Conservation (phyloP, 139 green algal species). For the Nannochloris sp. region DNA sequence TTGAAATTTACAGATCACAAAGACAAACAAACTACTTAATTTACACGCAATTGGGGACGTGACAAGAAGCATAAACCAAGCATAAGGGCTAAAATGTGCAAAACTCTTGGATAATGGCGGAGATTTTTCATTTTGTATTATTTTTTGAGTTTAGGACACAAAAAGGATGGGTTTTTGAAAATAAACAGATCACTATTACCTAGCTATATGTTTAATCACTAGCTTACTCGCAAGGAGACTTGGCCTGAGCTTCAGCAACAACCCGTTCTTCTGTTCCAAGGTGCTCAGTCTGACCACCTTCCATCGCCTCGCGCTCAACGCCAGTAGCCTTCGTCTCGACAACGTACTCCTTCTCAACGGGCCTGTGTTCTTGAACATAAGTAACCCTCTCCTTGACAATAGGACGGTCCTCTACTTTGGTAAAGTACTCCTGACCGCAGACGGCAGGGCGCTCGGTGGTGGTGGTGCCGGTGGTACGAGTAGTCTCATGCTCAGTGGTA, state of each 20-base stretch:
- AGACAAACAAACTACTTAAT: too few species aligned
- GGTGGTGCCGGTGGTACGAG: background rate
- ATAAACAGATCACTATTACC: too few species aligned
- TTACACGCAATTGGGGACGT: too few species aligned
- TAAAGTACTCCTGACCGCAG: conserved; percentile 19
- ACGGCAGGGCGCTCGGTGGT: background rate
- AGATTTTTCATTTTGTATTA: too few species aligned
- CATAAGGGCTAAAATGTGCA: too few species aligned
- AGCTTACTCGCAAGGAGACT: conserved; percentile 2
- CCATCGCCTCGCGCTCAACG: conserved; percentile 5
- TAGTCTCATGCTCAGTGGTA: conserved; percentile 6
- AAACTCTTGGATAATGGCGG: too few species aligned
- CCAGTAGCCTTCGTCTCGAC: conserved; percentile 28
- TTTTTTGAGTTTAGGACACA: too few species aligned
- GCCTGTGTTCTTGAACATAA: background rate
- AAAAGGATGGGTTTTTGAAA: too few species aligned
- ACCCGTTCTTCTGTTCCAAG: conserved; percentile 6
- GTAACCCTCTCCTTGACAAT: conserved; percentile 28
- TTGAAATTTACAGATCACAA: too few species aligned
- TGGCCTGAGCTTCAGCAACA: conserved; percentile 10
- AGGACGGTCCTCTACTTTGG: conserved; percentile 26
- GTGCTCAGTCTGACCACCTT: background rate
- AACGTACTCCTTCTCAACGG: conserved; percentile 33
- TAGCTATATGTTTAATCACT: background rate
- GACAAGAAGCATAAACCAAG: too few species aligned